Evolutionary conservation across 345 rosid genomes (phyloP), one percentile per base, ranked within the genome.

Genomic region (Aegle marmelos): DNA sequence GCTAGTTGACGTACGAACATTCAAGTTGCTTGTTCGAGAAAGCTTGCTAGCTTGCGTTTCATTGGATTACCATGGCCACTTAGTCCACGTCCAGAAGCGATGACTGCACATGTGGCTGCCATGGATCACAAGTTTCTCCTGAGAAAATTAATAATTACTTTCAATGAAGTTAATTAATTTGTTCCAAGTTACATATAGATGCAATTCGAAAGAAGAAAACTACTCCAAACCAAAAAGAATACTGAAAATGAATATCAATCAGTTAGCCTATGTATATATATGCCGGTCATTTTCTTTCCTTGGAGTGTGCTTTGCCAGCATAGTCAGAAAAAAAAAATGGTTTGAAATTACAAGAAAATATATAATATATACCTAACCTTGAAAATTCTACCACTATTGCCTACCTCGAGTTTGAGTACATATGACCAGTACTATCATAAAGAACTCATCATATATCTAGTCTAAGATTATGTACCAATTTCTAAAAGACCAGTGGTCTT

Each of bases 11-110:
- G 70, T 45, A 50, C 39, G 37, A 16, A 41, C 34, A 14, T 41
- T 45, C 61, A 64, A 63, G 70, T 75, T 75, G 78, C 78, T 75
- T 75, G 78, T 63, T 75, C 70, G 62, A 22, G 31, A 48, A 63
- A 63, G 30, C 70, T 48, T 17, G 61, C 61, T 0, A 17, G 8
- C 21, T 5, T 16, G 37, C 50, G 17, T 34, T 56, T 69, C 54
- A 74, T 75, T 63, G 61, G 60, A 45, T 62, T 25, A 68, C 33
- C 22, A 14, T 45, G 36, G 22, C 57, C 34, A 25, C n/a, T 68
- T 68, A 6, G 22, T 45, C 34, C 7, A 25, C 31, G 19, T 68
- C 56, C n/a, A 5, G 21, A 37, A 6, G 50, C 14, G 30, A n/a
- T 41, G 30, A n/a, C 5, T 25, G 17, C 56, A 59, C 60, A 48